Evolutionary conservation across 176 grass and related monocot genomes (phyloP).

Genomic region (Ensete glaucum): DNA sequence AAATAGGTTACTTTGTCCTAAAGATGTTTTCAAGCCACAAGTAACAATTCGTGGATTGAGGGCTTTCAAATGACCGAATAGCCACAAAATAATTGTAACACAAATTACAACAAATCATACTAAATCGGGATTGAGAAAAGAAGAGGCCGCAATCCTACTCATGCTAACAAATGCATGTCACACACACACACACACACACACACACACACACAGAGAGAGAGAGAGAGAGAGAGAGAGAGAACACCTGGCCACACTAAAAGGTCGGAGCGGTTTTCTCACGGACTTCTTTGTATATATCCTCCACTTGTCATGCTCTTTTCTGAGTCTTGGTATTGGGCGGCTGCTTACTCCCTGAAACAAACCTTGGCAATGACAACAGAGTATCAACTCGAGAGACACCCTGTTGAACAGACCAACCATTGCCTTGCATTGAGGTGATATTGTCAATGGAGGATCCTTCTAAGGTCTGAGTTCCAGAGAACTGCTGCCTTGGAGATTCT

Average conservation of each 20-base stretch:
- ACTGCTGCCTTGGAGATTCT: constrained; percentile 14
- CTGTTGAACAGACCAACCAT: constrained; percentile 34
- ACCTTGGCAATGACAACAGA: constrained; percentile 37
- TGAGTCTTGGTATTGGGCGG: constrained; percentile 13
- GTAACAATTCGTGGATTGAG: too few species aligned
- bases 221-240: background rate
- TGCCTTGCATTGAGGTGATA: constrained; percentile 20
- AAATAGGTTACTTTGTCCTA: too few species aligned
- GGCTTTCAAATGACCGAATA: background rate
- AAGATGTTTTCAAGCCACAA: too few species aligned
- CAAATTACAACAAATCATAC: background rate
- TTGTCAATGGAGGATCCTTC: background rate
- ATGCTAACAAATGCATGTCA: background rate
- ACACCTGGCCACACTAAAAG: constrained; percentile 24
- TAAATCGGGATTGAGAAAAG: background rate
- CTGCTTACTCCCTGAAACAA: constrained; percentile 16
- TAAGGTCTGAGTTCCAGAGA: background rate
- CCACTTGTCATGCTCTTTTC: background rate
- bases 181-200: too few species aligned
- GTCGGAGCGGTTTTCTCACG: constrained; percentile 10
- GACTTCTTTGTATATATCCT: background rate
- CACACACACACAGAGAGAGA: too few species aligned
- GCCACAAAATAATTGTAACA: background rate
- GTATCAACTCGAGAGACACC: constrained; percentile 46
- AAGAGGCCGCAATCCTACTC: background rate